Conservation (phyloP, 768 basidiomycete species). For the Kwoniella sp. region DNA sequence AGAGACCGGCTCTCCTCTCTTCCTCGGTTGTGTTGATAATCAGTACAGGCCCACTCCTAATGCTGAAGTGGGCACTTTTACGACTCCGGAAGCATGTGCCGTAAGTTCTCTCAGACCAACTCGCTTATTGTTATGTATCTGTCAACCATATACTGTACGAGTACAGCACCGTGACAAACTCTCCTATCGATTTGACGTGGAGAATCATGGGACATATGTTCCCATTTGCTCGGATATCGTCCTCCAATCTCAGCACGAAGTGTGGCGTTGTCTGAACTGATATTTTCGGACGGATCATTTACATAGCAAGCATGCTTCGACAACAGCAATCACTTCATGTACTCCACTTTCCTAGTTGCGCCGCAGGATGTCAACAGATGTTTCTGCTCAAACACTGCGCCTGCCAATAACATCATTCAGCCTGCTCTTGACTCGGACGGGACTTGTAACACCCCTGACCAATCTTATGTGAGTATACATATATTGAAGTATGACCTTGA, state of each 20-base stretch:
- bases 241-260: too few relatives aligned
- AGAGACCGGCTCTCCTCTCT: not conserved
- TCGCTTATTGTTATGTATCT: too few relatives aligned
- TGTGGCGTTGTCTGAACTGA: too few relatives aligned
- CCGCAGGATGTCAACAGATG: slow-evolving; percentile 15
- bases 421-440: slow-evolving; percentile 1
- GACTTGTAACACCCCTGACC: slow-evolving; percentile 1
- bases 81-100: slow-evolving; percentile 4
- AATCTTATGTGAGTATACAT: slow-evolving; percentile 10
- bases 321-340: slow-evolving; percentile 1
- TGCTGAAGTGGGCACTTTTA: slow-evolving; percentile 1
- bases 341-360: slow-evolving; percentile 5
- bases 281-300: not conserved
- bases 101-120: too few relatives aligned
- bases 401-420: not conserved
- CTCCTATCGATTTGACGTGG: too few relatives aligned
- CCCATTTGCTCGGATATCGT: too few relatives aligned
- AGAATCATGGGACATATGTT: too few relatives aligned
- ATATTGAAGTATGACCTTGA: too few relatives aligned
- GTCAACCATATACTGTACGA: too few relatives aligned
- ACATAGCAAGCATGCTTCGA: slow-evolving; percentile 6
- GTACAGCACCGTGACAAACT: too few relatives aligned
- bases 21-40: slow-evolving; percentile 6
- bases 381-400: slow-evolving; percentile 8
- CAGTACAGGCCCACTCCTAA: slow-evolving; percentile 1